Conservation (phyloP, 768 basidiomycete species). For the Lactarius vividus region DNA sequence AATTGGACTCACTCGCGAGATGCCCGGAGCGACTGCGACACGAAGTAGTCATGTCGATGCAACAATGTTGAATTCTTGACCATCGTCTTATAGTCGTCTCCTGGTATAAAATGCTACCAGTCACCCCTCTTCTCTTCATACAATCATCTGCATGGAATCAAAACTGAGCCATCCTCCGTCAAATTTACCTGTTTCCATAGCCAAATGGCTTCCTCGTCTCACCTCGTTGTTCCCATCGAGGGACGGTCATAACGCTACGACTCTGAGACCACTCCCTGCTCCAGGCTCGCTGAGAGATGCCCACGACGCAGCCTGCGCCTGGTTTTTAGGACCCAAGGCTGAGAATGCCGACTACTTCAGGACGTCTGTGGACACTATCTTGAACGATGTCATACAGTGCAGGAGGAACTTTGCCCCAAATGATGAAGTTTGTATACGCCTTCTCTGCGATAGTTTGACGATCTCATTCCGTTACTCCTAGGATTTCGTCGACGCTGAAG, state of each 20-base stretch:
- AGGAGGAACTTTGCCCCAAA: conserved; percentile 34
- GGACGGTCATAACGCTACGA: background rate
- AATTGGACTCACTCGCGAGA: background rate
- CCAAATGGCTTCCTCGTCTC: conserved; percentile 16
- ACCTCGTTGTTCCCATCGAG: background rate
- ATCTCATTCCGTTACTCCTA: background rate
- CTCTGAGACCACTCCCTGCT: background rate
- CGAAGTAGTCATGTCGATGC: background rate
- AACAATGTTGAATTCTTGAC: background rate
- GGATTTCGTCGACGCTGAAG: conserved; percentile 30
- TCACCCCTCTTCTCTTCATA: background rate
- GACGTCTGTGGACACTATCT: conserved; percentile 30
- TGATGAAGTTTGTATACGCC: conserved; percentile 32
- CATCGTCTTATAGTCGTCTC: too few species aligned
- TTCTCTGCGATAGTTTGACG: background rate
- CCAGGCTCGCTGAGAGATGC: conserved; percentile 16
- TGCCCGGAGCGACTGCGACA: background rate
- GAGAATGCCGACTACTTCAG: conserved; percentile 38
- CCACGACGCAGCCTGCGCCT: conserved; percentile 36
- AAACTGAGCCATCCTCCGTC: background rate
- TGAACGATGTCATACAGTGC: conserved; percentile 30
- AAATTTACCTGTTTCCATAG: background rate
- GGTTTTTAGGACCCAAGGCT: conserved; percentile 41
- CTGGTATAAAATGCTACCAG: conserved; percentile 1
- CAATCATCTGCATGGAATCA: background rate